Conservation (phyloP, 2,329 filamentous ascomycete genomes). For the Botrytis hyacinthi region DNA sequence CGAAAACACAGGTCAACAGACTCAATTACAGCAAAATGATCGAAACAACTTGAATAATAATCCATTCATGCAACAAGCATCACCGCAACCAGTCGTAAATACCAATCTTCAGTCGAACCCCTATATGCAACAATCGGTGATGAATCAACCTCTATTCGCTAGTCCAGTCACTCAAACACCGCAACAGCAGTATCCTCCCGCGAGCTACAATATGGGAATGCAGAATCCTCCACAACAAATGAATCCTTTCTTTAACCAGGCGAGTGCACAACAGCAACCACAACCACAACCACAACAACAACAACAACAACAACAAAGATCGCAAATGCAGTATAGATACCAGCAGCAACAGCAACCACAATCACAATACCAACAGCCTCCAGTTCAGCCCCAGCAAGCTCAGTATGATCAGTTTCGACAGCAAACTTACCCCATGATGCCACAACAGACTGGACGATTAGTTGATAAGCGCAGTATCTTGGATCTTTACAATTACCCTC, state of each 20-base stretch:
- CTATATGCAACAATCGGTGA: constrained; percentile 42
- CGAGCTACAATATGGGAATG: constrained; percentile 24
- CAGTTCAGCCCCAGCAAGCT: constrained; percentile 37
- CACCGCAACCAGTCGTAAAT: constrained; percentile 26
- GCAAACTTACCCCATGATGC: constrained; percentile 41
- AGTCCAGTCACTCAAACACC: constrained; percentile 37
- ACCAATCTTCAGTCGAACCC: constrained; percentile 41
- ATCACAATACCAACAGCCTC: constrained; percentile 30
- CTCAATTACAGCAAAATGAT: constrained; percentile 28
- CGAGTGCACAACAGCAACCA: constrained; percentile 13
- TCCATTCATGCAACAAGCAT: constrained; percentile 34
- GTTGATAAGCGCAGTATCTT: constrained; percentile 73
- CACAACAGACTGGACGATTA: constrained; percentile 46
- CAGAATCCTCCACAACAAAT: constrained; percentile 26
- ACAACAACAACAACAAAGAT: not conserved
- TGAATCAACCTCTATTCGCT: constrained; percentile 31
- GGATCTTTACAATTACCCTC: constrained; percentile 62
- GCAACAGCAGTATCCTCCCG: constrained; percentile 39
- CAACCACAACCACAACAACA: not conserved
- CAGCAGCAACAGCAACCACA: constrained; percentile 22
- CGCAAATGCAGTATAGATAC: constrained; percentile 11
- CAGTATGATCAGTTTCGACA: constrained; percentile 42
- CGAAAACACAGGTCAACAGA: constrained; percentile 32
- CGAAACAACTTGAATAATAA: constrained; percentile 30
- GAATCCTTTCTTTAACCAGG: constrained; percentile 28